Evolutionary conservation across 75 land plant genomes (phyloP), one percentile per base, ranked within the genome.

Genomic region (Picea sitchensis): DNA sequence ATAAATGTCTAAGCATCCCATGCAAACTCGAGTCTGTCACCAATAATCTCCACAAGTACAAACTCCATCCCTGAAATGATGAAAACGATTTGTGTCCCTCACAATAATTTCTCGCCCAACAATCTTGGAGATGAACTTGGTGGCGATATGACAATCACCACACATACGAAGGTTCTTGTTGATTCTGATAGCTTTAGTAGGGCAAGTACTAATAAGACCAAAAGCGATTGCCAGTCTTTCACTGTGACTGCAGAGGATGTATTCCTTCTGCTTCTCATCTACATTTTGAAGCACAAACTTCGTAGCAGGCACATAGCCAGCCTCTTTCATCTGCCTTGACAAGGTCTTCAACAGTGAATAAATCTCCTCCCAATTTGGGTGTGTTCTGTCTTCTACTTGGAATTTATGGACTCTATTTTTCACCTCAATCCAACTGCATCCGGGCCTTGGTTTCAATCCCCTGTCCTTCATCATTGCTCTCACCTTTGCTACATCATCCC

Each of bases 181-280:
- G 60, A 91, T 83, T 57, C 91, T 84, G 62, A 94, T 87, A 58
- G 86, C 78, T 8, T 87, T 81, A 4, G 91, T 95, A 2, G 86
- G 88, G 51, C 88, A 82, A 5, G 86, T 92, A 77, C 83, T 91
- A 59, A 93, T 82, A 32, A 94, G 81, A 12, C 95, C 95, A 77
- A 89, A 94, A 59, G 97, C 97, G 34, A 93, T 91, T 15, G 95
- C 97, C 72, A 94, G 61, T 80, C 82, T 91, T 81, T 94, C 97
- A 79, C 92, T 88, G 75, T 91, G 95, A 15, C 86, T 80, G 75
- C 88, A 86, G 1, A 87, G 83, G 38, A 85, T 31, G 38, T 58
- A 62, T 59, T 92, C 91, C 75, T 92, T 92, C 80, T 87, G 84
- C 32, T 86, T 80, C 31, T 90, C 88, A 6, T 85, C 81, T 4